Conservation (phyloP, 2,329 filamentous ascomycete species). For the Magnaporthiopsis incrustans region DNA sequence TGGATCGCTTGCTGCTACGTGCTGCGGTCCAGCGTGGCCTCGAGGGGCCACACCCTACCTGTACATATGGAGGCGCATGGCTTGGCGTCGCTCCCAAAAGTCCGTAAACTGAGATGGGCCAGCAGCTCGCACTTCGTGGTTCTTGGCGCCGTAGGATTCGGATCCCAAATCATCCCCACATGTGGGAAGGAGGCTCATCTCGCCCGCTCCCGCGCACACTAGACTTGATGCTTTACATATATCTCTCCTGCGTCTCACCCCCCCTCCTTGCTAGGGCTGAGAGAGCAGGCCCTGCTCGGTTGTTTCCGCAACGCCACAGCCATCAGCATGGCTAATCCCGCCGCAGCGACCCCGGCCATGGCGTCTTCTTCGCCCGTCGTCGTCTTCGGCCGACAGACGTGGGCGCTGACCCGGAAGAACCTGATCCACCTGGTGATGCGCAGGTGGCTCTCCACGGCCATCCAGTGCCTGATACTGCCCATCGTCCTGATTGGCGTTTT, state of each 20-base stretch:
- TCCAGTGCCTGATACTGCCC: conserved; percentile 53
- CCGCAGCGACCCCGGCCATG: neutral
- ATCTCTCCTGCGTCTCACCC: neutral
- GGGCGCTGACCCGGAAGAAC: conserved; percentile 56
- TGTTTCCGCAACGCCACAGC: neutral
- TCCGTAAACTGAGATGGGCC: too few relatives aligned
- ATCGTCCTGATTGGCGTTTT: conserved; percentile 51
- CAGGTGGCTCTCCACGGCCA: conserved; percentile 40
- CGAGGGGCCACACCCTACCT: too few relatives aligned
- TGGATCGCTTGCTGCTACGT: too few relatives aligned
- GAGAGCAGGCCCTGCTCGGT: neutral
- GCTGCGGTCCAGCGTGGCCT: neutral
- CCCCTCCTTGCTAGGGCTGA: neutral
- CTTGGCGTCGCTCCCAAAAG: neutral
- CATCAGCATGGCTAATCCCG: neutral
- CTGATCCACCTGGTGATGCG: conserved; percentile 49
- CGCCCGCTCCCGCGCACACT: too few relatives aligned
- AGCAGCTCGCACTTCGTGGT: too few relatives aligned
- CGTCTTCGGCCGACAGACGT: conserved; percentile 43
- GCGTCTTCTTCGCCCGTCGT: neutral
- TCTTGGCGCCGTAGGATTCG: neutral
- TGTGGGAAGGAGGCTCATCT: neutral
- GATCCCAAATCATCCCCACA: neutral
- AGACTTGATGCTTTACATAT: neutral
- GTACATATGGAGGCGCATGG: neutral